Evolutionary conservation across 2,329 filamentous ascomycete genomes (phyloP), one percentile per base, ranked within the genome.

Genomic region (Neurospora crassa): DNA sequence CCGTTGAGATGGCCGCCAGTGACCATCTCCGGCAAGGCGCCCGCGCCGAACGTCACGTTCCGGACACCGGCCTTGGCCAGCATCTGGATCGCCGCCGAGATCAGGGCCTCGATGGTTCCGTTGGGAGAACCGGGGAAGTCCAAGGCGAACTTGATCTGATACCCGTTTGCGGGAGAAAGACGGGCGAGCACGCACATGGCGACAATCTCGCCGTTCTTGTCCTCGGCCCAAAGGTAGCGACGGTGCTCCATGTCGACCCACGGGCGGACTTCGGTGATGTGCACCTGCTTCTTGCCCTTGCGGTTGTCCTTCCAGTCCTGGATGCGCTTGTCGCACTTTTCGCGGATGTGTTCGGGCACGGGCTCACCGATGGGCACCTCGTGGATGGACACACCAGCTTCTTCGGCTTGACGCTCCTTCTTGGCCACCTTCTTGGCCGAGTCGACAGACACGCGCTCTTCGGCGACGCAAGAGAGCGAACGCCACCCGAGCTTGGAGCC

Each of bases 101-200:
- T 91, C 53, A 96, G 87, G 53, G 91, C 87, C 82, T 97, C 94
- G 74, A 97, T 97, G 42, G 92, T 91, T 67, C 94, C 94, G 67
- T 89, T 92, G n/a, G 94, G 92, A 0, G 94, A 88, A 37, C 88
- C 89, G 0, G 94, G 94, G 85, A 97, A 97, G 81, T 97, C 93
- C 70, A 97, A 89, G n/a, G 92, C 92, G 84, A 96, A 97, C 84
- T 97, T 97, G 79, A 97, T 91, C 83, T 97, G 94, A 89, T 93
- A 96, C 70, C 94, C 94, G 79, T 96, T 89, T 43, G 88, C 85
- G 1, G 93, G 92, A 3, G 91, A 88, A 40, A 97, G 88, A 80
- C 93, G 92, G 70, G 92, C 92, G 76, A 97, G 84, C 10, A 95
- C 90, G n/a, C 95, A 91, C 72, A 97, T 87, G 42, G 91, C 91